A percentile compares a stretch with the other conserved stretches of the same genome.
These are phyloP conservation scores for Sclerotinia borealis DNA, from an alignment of 2,329 filamentous ascomycete genomes.

Conservation along the genomic window DNA sequence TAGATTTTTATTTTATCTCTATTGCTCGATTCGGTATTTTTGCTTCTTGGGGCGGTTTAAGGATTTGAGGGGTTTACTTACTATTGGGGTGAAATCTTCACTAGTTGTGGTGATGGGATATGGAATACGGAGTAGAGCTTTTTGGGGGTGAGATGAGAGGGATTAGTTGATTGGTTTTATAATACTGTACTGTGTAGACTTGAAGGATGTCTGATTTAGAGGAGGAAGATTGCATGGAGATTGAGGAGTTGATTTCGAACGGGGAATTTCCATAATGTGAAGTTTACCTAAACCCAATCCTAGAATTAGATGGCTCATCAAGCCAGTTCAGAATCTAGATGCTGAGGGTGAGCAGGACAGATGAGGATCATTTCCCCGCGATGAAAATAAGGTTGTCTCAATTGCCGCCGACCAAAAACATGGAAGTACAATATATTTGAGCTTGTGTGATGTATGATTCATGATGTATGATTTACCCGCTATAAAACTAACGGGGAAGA, in stretches of 20 bases:
- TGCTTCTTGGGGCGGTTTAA: too few species aligned
- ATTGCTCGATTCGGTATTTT: too few species aligned
- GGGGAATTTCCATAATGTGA: not conserved
- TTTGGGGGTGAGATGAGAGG: too few species aligned
- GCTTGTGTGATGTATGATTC: not conserved
- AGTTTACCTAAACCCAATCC: not conserved
- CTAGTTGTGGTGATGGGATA: too few species aligned
- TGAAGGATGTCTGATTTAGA: too few species aligned
- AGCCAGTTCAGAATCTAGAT: not conserved
- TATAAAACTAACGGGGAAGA: not conserved
- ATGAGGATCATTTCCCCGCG: conserved; percentile 9
- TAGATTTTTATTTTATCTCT: too few species aligned
- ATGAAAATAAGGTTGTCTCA: conserved; percentile 4
- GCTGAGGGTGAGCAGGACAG: not conserved
- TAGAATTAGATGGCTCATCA: not conserved
- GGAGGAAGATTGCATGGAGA: too few species aligned
- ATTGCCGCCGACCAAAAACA: conserved; percentile 6
- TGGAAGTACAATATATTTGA: not conserved
- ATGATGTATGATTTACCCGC: not conserved
- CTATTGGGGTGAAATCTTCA: too few species aligned
- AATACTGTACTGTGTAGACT: too few species aligned
- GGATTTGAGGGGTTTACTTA: too few species aligned
- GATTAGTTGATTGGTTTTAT: too few species aligned
- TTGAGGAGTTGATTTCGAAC: not conserved
- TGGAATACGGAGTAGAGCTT: too few species aligned